Evolutionary conservation across 192 early-diverging fungal genomes (phyloP), one percentile per base, ranked within the genome.

Genomic region (Piromyces finnis): DNA sequence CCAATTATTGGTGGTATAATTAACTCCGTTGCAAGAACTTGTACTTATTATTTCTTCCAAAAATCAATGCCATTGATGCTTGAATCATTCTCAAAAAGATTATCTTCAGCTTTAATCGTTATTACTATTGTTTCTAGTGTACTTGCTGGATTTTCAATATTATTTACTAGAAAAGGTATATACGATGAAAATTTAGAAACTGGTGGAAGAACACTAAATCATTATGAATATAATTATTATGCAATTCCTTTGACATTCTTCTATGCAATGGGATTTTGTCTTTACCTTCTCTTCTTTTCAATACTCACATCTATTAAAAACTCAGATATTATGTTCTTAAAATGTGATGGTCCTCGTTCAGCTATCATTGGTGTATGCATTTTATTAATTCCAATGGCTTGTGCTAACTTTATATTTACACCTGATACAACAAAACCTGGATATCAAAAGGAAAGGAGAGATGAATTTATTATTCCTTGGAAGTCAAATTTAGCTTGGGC

Each of bases 31-130:
- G 86, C 84, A 27, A 83, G 84, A 13, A 85, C 86, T 0, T 79
- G 81, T 27, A 83, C 86, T 0, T 87, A 85, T 77, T 87, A 87
- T 78, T 87, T 87, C 79, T 87, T 85, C 80, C 81, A 84, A 37
- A 85, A 84, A 68, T 83, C 82, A 51, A 87, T 87, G 29, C 84
- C 86, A 36, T 28, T 88, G 37, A 87, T 87, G 83, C 59, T 87
- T 12, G 77, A 80, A 22, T 78, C 83, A 0, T 82, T 87, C 78
- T 84, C 81, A 39, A 83, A 78, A 26, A 79, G 84, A n/a, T 81
- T 87, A 26, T 79, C 86, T 26, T 82, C 82, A 17, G 78, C 82
- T 17, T 35, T 87, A 26, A 79, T 87, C 3, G 12, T 87, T 5
- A 59, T 81, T 68, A 77, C 79, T 12, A 30, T 80, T 16, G 37